A percentile compares a stretch with the other conserved stretches of the same genome.
Evolutionary conservation across 768 basidiomycete species (phyloP).

Genomic region (Pleurotus pulmonarius): DNA sequence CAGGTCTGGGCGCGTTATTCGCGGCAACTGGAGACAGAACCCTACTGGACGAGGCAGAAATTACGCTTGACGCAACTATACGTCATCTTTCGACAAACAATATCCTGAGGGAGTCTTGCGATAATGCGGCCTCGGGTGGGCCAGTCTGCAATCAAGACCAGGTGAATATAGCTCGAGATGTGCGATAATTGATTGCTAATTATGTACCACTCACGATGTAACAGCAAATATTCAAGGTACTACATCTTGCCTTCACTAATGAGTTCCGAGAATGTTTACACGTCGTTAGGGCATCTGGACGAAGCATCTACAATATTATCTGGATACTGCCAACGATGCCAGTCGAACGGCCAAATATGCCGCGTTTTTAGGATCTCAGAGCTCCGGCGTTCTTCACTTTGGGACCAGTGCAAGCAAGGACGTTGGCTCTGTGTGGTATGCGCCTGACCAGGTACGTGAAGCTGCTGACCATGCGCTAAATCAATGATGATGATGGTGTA

Average conservation of each 20-base stretch:
- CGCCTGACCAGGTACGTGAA: conserved; percentile 29
- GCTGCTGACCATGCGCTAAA: neutral
- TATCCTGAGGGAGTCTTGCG: conserved; percentile 51
- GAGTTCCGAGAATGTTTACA: neutral
- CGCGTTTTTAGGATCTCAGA: conserved; percentile 35
- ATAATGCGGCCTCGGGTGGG: conserved; percentile 35
- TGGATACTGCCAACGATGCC: conserved; percentile 40
- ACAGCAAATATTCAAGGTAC: conserved; percentile 43
- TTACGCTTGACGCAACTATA: conserved; percentile 51
- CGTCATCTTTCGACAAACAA: conserved; percentile 30
- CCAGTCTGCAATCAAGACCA: conserved; percentile 44
- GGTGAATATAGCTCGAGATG: conserved; percentile 18
- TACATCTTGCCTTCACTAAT: neutral
- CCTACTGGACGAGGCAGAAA: conserved; percentile 44
- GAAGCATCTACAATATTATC: conserved; percentile 47
- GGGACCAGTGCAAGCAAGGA: conserved; percentile 35
- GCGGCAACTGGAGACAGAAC: conserved; percentile 33
- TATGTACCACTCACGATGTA: neutral
- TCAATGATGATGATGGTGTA: neutral
- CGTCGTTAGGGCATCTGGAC: conserved; percentile 43
- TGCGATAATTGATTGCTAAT: neutral
- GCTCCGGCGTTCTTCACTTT: conserved; percentile 38
- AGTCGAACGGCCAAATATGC: conserved; percentile 41
- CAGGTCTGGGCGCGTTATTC: conserved; percentile 45
- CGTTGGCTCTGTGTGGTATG: conserved; percentile 46